Base-by-base conservation (phyloP, 768 basidiomycete genomes). In the Floccularia luteovirens region DNA sequence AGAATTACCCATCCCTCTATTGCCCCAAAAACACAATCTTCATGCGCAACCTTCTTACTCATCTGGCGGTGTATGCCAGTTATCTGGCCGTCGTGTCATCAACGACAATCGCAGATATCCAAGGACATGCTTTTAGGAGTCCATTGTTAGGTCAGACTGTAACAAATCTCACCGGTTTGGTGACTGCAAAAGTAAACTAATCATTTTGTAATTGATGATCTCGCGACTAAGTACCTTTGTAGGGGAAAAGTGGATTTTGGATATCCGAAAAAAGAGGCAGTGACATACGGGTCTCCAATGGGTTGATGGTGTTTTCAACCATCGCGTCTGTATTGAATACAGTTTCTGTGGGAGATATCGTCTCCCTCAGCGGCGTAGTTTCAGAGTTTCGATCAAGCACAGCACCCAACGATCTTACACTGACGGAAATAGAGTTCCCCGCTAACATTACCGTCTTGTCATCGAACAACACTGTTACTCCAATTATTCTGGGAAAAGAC, bases 401-500 rank as follows among this genome's bases (percentile, higher is more conserved):
- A 3, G 45, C 51, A 6, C 69, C 64, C 10, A 69, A 74, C 49
- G 61, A 77, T 51, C 61, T 79, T 3, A 64, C 55, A 28, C 52
- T 68, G 28, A 78, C 76, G 3, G 74, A 81, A 45, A 48, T 81
- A 12, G 54, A 48, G 8, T 64, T 58, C 4, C 71, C 75, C 0
- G 56, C 65, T 14, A 60, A 66, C 38, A 64, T 79, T 45, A 51
- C 48, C 0, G 57, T 71, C 3, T 42, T 69, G 2, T 75, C 75
- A 0, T 59, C 62, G 3, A 64, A 64, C 44, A 69, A 76, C 48
- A 55, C 64, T 1, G 55, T 77, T 19, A 57, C 51, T 0, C 73
- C 77, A 10, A 49, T 79, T 5, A 56, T 79, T 20, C 64, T 81
- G 11, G 76, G 76, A 7, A 55, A 57, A 35, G 72, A 77, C 45